Evolutionary conservation across 2,329 filamentous ascomycete species (phyloP), one percentile per base, ranked within the genome.

Genomic region (Parafenestella ontariensis): DNA sequence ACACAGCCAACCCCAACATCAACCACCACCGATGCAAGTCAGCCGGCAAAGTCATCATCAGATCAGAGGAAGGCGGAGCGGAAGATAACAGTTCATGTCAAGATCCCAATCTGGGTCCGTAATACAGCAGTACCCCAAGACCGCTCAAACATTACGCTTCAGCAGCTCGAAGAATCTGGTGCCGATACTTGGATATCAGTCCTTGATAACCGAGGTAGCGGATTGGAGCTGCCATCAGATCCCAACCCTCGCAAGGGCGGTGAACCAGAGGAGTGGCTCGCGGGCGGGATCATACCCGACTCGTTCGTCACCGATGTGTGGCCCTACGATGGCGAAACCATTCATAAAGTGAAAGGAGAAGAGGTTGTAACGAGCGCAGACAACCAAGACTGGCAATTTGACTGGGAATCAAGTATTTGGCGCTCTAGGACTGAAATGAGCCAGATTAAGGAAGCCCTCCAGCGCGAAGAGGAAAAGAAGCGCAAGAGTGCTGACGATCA

Each of bases 21-120:
- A n/a, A n/a, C n/a, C n/a, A n/a, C n/a, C n/a, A n/a, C n/a, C n/a
- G n/a, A n/a, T n/a, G n/a, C n/a, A n/a, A n/a, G n/a, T n/a, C n/a
- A n/a, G n/a, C n/a, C n/a, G n/a, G n/a, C n/a, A n/a, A n/a, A n/a
- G n/a, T n/a, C n/a, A n/a, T n/a, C n/a, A n/a, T n/a, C n/a, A n/a
- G n/a, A n/a, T n/a, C n/a, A n/a, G n/a, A n/a, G n/a, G n/a, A n/a
- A n/a, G n/a, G n/a, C n/a, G n/a, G n/a, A n/a, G n/a, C n/a, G 24
- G 40, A 29, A 1, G 24, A 41, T 23, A 10, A 49, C 1, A 6
- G 43, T 36, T 2, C 13, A 50, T 2, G 46, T 56, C 6, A 20
- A 46, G 3, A 59, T 65, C 17, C 59, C 59, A 0, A 37, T 54
- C 15, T 65, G 54, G 54, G 31, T 65, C 3, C 52, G 54, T 5